Base-by-base conservation (phyloP, 2,329 filamentous ascomycete genomes). In the Coniochaeta hoffmannii region DNA sequence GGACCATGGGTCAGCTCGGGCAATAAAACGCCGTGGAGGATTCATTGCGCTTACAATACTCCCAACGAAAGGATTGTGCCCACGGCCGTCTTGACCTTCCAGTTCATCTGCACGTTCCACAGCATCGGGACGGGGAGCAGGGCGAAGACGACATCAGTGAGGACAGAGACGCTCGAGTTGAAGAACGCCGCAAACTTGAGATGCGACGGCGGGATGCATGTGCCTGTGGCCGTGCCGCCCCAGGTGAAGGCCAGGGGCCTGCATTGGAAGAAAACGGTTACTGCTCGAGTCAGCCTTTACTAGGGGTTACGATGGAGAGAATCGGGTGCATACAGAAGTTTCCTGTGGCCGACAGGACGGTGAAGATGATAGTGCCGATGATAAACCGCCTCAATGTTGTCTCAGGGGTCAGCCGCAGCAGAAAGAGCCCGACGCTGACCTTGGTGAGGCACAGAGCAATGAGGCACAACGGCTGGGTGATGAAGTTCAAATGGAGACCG, bases 401-500 rank as follows among this genome's bases (percentile, higher is more conserved):
- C 0, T 62, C 60, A 1, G 64, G 63, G 1, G 61, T 63, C 10
- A 67, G 57, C 8, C 65, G 57, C 57, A 67, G 46, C 8, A 68
- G 55, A 49, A 68, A 68, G 26, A 67, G 26, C 11, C 66, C 66
- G 22, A 68, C 65, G 58, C 64, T 64, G 53, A 68, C 57, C 52
- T 68, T 68, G 11, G 63, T 61, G 14, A 68, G 34, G 35, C 60
- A 62, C 6, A 68, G 55, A 17, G 54, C 60, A n/a, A 66, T 56
- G 3, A 68, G 57, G 15, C 61, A 68, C 22, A 67, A 35, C 2
- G 66, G 66, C 54, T 68, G 66, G 0, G 65, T 68, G 44, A 64
- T 61, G 24, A 68, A 68, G 64, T 68, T 68, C 44, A 67, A 59
- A 44, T 64, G 61, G 5, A 68, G 56, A 1, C 64, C 66, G 2